Percentiles rank a stretch among this genome's conserved stretches.
Conservation (phyloP, 1,284 basidiomycete genomes). For the Sporisorium exsertum region DNA sequence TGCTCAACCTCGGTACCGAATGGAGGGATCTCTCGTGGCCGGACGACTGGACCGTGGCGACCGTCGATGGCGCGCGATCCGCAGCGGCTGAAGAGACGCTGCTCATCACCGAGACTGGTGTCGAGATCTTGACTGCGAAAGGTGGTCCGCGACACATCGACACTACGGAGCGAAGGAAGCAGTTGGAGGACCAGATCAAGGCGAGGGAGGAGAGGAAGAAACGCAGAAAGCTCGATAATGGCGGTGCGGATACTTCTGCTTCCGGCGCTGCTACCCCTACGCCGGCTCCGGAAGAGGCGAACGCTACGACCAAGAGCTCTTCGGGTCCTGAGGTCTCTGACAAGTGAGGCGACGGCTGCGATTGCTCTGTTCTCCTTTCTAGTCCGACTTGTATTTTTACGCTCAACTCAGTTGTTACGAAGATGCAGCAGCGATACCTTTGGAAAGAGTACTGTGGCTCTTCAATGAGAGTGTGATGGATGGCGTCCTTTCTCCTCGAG, state of each 20-base stretch:
- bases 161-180: constrained; percentile 58
- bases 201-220: constrained; percentile 46
- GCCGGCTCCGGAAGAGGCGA: constrained; percentile 31
- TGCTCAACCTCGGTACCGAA: constrained; percentile 64
- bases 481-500: too few species aligned
- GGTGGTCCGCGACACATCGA: constrained; percentile 62
- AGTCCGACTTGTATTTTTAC: constrained; percentile 11
- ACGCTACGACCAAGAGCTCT: constrained; percentile 32
- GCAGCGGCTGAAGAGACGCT: constrained; percentile 68
- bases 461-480: too few species aligned
- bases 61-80: constrained; percentile 61
- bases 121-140: constrained; percentile 67
- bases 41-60: constrained; percentile 67
- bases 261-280: constrained; percentile 43
- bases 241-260: constrained; percentile 16
- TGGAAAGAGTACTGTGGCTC: too few species aligned
- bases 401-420: neutral
- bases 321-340: constrained; percentile 16
- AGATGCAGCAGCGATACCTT: too few species aligned
- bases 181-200: constrained; percentile 39
- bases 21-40: constrained; percentile 67
- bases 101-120: constrained; percentile 65
- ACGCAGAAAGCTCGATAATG: constrained; percentile 38
- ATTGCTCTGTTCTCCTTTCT: neutral
- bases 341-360: neutral